Percentiles rank a stretch among this genome's conserved stretches.
Conservation (phyloP, 1,284 basidiomycete genomes). For the Cutaneotrichosporon mucoides region DNA sequence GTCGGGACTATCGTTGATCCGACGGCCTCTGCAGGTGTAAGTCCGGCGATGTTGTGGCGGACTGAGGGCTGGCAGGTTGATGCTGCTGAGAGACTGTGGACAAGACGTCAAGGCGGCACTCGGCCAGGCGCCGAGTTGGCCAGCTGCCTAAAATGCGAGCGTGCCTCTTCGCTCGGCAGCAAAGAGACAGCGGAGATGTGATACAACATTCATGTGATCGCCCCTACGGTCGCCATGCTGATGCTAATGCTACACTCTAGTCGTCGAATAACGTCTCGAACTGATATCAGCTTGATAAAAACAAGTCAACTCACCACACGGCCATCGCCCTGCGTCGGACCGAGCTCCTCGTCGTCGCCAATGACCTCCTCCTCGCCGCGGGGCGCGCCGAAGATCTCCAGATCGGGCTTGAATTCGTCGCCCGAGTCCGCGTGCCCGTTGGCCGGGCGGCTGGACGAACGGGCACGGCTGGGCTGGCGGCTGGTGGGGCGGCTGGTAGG, state of each 20-base stretch:
- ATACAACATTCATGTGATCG: too few relatives aligned
- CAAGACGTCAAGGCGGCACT: too few relatives aligned
- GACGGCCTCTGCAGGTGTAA: too few relatives aligned
- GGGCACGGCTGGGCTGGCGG: background rate
- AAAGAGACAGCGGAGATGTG: too few relatives aligned
- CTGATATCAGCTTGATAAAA: background rate
- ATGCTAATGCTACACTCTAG: background rate
- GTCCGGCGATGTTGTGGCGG: too few relatives aligned
- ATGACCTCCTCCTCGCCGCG: constrained; percentile 4
- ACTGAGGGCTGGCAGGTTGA: too few relatives aligned
- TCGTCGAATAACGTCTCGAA: constrained; percentile 4
- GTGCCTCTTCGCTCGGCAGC: too few relatives aligned
- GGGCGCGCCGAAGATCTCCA: background rate
- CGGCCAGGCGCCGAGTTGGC: too few relatives aligned
- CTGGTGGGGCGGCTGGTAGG: background rate
- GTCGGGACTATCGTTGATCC: too few relatives aligned
- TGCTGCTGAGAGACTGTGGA: too few relatives aligned
- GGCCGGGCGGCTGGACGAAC: background rate
- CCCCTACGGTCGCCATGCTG: too few relatives aligned
- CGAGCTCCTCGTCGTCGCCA: constrained; percentile 5
- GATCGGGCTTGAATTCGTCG: constrained; percentile 2
- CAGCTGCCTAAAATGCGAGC: too few relatives aligned
- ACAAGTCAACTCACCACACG: constrained; percentile 5
- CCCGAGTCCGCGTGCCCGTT: background rate
- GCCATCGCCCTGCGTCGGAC: constrained; percentile 10